Conservation (phyloP, 495 filamentous ascomycete species). For the Hypoxylon fragiforme region DNA sequence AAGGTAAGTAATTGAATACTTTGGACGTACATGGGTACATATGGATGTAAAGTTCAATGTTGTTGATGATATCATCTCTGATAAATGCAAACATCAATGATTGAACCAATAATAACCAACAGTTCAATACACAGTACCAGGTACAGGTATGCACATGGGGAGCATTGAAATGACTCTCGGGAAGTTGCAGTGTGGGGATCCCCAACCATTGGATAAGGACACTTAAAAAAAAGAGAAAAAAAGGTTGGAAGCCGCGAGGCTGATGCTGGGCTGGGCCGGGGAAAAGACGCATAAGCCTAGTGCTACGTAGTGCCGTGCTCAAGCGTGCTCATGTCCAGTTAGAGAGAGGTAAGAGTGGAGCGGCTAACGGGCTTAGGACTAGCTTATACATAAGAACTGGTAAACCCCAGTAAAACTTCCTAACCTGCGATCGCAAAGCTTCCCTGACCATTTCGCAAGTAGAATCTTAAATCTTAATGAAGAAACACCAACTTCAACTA, state of each 20-base stretch:
- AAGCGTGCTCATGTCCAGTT: no score
- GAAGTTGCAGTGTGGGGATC: conserved; percentile 6
- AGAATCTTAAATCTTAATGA: conserved; percentile 8
- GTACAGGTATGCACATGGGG: no score
- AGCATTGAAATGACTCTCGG: no score
- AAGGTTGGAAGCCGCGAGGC: conserved; percentile 8
- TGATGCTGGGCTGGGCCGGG: conserved; percentile 3
- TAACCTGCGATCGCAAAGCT: conserved; percentile 32
- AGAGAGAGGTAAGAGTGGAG: conserved; percentile 1
- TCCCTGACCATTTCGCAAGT: conserved; percentile 23
- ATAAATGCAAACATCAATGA: no score
- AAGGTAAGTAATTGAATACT: no score
- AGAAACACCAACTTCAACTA: background rate
- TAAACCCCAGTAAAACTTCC: conserved; percentile 30
- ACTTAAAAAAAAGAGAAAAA: background rate
- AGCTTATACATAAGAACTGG: conserved; percentile 5
- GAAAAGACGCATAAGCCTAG: conserved; percentile 10
- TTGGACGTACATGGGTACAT: no score
- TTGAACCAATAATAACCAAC: no score
- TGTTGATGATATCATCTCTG: no score
- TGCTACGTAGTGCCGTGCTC: conserved; percentile 9
- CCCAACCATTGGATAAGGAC: background rate
- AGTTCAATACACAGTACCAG: no score
- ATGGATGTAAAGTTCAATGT: no score
- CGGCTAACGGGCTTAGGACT: conserved; percentile 2